phyloP scores from a whole-genome alignment of 2,329 filamentous ascomycete species.

The Pezicula neosporulosa region DNA sequence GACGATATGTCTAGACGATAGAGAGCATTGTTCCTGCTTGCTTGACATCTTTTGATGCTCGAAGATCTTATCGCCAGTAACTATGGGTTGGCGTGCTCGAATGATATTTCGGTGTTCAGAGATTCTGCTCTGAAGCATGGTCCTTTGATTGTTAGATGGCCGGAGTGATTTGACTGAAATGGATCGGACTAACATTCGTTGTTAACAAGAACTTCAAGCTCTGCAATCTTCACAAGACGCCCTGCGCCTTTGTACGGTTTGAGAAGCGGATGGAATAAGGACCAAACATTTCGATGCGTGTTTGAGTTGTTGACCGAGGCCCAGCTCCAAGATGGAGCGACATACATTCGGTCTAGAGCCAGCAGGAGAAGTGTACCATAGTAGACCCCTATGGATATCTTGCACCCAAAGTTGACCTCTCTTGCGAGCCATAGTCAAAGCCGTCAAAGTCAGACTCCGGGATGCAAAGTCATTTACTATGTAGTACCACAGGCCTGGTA shows the following conservation, averaged over 20 bases:
- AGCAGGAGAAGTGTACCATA: neutral
- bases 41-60: neutral
- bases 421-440: neutral
- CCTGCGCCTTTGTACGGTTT: neutral
- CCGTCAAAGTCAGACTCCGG: conserved; percentile 2
- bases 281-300: neutral
- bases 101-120: neutral
- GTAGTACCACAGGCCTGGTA: neutral
- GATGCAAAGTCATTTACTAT: conserved; percentile 2
- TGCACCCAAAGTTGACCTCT: neutral
- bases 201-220: neutral
- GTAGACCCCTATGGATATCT: conserved; percentile 1
- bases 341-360: neutral
- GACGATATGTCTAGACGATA: neutral
- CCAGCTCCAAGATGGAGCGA: conserved; percentile 5
- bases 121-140: neutral
- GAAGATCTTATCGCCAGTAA: neutral
- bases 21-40: neutral
- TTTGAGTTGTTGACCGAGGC: conserved; percentile 2
- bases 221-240: neutral
- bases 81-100: neutral
- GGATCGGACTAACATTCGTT: neutral
- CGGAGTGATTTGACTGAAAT: neutral
- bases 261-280: neutral
- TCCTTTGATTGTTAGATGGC: neutral